Evolutionary conservation across 2,329 filamentous ascomycete genomes (phyloP), one percentile per base, ranked within the genome.

Genomic region (Septoria petroselini): DNA sequence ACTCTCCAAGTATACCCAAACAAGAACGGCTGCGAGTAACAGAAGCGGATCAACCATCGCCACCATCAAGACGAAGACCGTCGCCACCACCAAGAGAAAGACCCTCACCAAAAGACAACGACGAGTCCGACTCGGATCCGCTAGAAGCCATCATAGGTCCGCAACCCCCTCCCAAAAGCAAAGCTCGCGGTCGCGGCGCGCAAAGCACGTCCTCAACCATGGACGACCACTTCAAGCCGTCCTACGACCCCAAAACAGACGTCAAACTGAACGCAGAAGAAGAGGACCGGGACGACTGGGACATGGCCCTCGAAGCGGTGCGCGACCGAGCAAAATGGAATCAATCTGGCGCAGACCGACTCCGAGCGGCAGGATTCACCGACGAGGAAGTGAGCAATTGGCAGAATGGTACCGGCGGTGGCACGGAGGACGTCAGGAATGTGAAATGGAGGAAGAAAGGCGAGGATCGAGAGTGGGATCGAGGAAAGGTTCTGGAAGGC

Each of bases 241-340:
- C 69, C 14, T 84, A 84, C 60, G 74, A 84, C 53, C 81, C 82
- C 1, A 65, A 71, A 5, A 65, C 72, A n/a, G 81, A 87, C 59
- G 68, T 85, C 3, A 71, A 76, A 31, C 37, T 57, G 1, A 54
- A 58, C 9, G 70, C 74, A 35, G 56, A 68, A 53, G 66, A 73
- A 2, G 72, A n/a, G n/a, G n/a, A 74, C 21, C 46, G 48, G 4
- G 82, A 84, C 53, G 82, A 88, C 52, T 95, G 89, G 90, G 86
- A 88, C 37, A 81, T 88, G 60, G 83, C 86, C 1, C 74, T 93
- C 1, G 89, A 95, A 68, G 83, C 84, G 3, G 76, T 88, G 48
- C 80, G 85, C 31, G 89, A 95, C 65, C 82, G 88, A n/a, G 81
- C 88, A 58, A 84, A 83, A 58, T 90, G 86, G 81, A 83, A 82